Evolutionary conservation across 768 basidiomycete genomes (phyloP), one percentile per base, ranked within the genome.

Genomic region (Russula foetens): DNA sequence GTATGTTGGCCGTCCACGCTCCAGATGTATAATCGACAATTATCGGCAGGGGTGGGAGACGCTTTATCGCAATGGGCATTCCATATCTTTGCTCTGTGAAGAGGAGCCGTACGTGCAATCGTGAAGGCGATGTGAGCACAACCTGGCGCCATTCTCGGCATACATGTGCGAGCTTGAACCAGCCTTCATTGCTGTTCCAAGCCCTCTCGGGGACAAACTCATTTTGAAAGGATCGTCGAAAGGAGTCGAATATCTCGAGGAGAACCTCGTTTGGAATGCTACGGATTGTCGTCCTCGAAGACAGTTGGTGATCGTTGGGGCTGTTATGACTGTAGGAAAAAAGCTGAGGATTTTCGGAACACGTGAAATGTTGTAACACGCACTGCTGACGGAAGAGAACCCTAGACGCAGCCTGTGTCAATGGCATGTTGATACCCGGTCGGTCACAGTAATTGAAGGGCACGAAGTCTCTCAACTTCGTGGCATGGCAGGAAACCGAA

Each of bases 91-190:
- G 14, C 9, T 6, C 38, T 26, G 28, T 31, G 31, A 57, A 49
- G 46, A 57, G 21, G 4, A 57, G 15, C 24, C 31, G 33, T 19
- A 49, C 6, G 12, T 57, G 35, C 17, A 57, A 41, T 17, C 47
- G 56, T 24, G 26, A 29, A 21, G 26, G 4, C 26, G 47, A 57
- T 7, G 47, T 21, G 35, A 57, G 28, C 7, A 49, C 47, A n/a
- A 49, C 11, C 38, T 7, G n/a, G 39, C 56, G 56, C 56, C 56
- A 57, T 7, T 24, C 33, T 28, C 31, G 45, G 33, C 55, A 56
- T 19, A 56, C 55, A 56, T 56, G 55, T 29, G 35, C 35, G 33
- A 56, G 56, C 47, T 39, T 57, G 56, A 47, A 49, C 56, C 56
- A 57, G 15, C 56, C 56, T n/a, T 28, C 3, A 48, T 6, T 41